phyloP scores from a whole-genome alignment of 768 basidiomycete genomes.

The Psilocybe tampanensis region DNA sequence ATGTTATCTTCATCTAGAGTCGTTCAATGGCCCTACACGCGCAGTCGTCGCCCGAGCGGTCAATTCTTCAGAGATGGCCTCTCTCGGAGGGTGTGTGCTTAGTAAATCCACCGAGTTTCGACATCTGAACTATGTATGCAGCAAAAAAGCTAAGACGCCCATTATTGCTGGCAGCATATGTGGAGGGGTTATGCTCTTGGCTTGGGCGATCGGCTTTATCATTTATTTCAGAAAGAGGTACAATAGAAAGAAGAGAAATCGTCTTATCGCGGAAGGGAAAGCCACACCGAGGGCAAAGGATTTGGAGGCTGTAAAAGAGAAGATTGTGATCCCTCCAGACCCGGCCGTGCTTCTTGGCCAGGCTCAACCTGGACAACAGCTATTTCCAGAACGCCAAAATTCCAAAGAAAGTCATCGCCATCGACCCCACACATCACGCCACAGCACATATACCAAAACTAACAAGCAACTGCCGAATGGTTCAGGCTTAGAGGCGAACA shows the following conservation, averaged over 20 bases:
- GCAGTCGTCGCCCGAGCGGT: slow-evolving; percentile 23
- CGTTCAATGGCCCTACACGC: slow-evolving; percentile 10
- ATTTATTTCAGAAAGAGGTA: slow-evolving; percentile 59
- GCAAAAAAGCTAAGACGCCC: slow-evolving; percentile 58
- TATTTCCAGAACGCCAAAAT: slow-evolving; percentile 28
- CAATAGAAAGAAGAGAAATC: slow-evolving; percentile 48
- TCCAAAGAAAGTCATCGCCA: slow-evolving; percentile 19
- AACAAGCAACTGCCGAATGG: slow-evolving; percentile 2
- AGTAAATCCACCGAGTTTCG: neutral
- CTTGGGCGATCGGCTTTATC: slow-evolving; percentile 57
- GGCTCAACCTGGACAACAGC: slow-evolving; percentile 38
- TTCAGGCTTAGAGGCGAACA: neutral
- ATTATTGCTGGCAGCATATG: slow-evolving; percentile 63
- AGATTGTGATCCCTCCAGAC: slow-evolving; percentile 63
- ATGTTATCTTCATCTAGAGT: neutral
- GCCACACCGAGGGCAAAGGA: slow-evolving; percentile 39
- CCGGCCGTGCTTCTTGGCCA: slow-evolving; percentile 64
- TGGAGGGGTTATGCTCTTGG: slow-evolving; percentile 50
- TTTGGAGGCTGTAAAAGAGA: slow-evolving; percentile 40
- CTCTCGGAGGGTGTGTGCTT: slow-evolving; percentile 38
- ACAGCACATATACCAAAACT: slow-evolving; percentile 11
- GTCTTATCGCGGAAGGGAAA: slow-evolving; percentile 44
- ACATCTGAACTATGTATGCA: slow-evolving; percentile 20
- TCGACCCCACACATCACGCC: slow-evolving; percentile 18
- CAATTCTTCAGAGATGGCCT: slow-evolving; percentile 40